These are phyloP conservation scores for Nannochloris sp. DNA, from an alignment of 139 green algal species.

Conservation along the genomic window DNA sequence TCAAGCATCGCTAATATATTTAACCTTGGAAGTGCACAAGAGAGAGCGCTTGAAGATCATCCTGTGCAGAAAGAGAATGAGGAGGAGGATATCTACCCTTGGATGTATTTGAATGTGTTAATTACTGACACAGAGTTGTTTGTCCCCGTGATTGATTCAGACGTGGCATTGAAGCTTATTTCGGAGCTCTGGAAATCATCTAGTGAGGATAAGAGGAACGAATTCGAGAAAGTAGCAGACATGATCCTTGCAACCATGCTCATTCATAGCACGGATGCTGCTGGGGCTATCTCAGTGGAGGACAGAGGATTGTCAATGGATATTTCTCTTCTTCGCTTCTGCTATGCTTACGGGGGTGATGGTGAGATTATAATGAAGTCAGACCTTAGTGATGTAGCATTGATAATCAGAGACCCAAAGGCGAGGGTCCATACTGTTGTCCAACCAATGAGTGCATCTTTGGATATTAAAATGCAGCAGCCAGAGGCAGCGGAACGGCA, in stretches of 20 bases:
- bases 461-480: conserved; percentile 2
- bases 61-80: conserved; percentile 12
- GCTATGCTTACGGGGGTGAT: conserved; percentile 51
- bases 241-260: conserved; percentile 32
- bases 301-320: conserved; percentile 46
- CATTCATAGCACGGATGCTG: conserved; percentile 12
- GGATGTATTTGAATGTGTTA: conserved; percentile 75
- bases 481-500: conserved; percentile 26
- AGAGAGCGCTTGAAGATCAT: conserved; percentile 7
- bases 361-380: conserved; percentile 44
- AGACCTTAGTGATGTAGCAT: conserved; percentile 58
- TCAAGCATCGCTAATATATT: conserved; percentile 59
- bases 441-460: conserved; percentile 38
- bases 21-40: conserved; percentile 24
- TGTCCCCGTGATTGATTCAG: conserved; percentile 25
- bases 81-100: conserved; percentile 30
- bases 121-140: conserved; percentile 43
- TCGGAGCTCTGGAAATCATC: conserved; percentile 18
- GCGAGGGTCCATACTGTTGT: conserved; percentile 56
- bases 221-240: conserved; percentile 34
- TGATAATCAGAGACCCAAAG: conserved; percentile 55
- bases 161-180: conserved; percentile 8
- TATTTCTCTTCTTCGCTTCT: conserved; percentile 44
- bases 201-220: conserved; percentile 12
- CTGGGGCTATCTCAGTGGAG: conserved; percentile 35